Evolutionary conservation across 108 stramenopile species (phyloP).

Genomic region (Chaetoceros muelleri): DNA sequence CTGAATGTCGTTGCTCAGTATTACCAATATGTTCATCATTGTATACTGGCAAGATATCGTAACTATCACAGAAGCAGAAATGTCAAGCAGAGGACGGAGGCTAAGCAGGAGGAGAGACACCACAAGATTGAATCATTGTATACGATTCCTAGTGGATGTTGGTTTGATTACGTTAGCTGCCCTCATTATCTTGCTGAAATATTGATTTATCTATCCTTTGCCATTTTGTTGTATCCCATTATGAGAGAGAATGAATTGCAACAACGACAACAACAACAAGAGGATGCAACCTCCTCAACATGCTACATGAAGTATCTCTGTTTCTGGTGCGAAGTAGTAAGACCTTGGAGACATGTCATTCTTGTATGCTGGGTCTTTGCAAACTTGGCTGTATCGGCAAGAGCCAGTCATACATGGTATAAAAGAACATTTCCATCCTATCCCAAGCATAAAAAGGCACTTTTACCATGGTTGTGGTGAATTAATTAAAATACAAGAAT

Average conservation of each 20-base stretch:
- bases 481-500: not conserved
- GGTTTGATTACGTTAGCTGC: slow-evolving; percentile 48
- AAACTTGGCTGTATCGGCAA: slow-evolving; percentile 49
- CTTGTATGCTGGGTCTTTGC: slow-evolving; percentile 44
- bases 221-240: slow-evolving; percentile 15
- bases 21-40: slow-evolving; percentile 54
- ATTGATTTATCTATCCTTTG: slow-evolving; percentile 45
- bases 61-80: not conserved
- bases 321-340: slow-evolving; percentile 1
- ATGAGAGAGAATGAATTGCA: not conserved
- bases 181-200: slow-evolving; percentile 75
- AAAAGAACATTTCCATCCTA: not conserved
- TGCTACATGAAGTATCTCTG: not conserved
- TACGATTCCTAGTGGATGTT: slow-evolving; percentile 32
- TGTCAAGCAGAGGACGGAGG: too few species aligned
- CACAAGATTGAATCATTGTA: slow-evolving; percentile 7
- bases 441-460: not conserved
- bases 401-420: slow-evolving; percentile 46
- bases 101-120: too few species aligned
- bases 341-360: slow-evolving; percentile 20
- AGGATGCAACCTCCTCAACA: slow-evolving; percentile 1
- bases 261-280: not conserved
- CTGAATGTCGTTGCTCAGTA: slow-evolving; percentile 43
- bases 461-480: not conserved
- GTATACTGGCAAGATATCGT: slow-evolving; percentile 36